Conservation (phyloP, 306 rosid genomes). For the Prunus salicina region DNA sequence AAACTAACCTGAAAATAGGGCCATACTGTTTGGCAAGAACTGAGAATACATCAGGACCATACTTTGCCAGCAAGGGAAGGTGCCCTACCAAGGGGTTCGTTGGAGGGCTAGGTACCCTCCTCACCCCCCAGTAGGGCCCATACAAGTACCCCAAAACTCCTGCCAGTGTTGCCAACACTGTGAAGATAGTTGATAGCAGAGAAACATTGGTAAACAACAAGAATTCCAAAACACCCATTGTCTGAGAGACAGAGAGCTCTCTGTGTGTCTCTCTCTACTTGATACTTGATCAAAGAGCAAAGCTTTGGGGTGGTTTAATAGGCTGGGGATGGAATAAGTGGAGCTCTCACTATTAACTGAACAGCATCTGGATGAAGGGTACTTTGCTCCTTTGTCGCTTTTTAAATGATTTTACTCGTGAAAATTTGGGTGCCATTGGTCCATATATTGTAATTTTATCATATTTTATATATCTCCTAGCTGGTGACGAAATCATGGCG, state of each 20-base stretch:
- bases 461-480: not conserved
- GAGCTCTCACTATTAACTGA: conserved; percentile 1
- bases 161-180: conserved; percentile 37
- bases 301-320: not conserved
- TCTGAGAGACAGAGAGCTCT: not conserved
- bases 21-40: conserved; percentile 86
- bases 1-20: conserved; percentile 80
- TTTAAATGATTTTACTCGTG: conserved; percentile 45
- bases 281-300: not conserved
- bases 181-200: conserved; percentile 32
- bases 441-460: not conserved
- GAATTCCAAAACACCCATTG: conserved; percentile 1
- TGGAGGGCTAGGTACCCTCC: conserved; percentile 91
- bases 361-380: not conserved
- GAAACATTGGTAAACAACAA: conserved; percentile 17
- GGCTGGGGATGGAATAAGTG: conserved; percentile 6
- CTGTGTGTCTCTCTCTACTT: not conserved
- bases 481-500: conserved; percentile 7
- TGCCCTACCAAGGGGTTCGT: conserved; percentile 75
- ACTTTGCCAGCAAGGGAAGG: conserved; percentile 76
- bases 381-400: not conserved
- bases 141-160: conserved; percentile 58
- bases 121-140: conserved; percentile 74
- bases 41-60: conserved; percentile 87
- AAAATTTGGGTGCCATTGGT: conserved; percentile 31